phyloP scores from a whole-genome alignment of 2,329 filamentous ascomycete species.

The Hawksworthiomyces lignivorus region DNA sequence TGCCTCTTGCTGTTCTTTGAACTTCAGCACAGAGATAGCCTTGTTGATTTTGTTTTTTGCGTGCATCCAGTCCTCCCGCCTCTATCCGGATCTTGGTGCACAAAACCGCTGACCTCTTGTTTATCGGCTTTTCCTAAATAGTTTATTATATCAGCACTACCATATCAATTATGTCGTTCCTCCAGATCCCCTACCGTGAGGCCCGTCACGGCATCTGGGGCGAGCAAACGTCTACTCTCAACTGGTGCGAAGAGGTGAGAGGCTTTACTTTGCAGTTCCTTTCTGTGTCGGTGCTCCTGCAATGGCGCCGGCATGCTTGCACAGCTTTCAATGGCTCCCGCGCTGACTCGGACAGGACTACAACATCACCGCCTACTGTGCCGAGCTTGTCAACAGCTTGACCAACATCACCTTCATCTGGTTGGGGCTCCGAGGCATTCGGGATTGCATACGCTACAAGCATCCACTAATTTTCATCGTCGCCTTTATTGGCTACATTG shows the following conservation, averaged over 20 bases:
- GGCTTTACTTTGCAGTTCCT: not conserved
- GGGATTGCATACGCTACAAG: constrained; percentile 61
- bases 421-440: constrained; percentile 67
- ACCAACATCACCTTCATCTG: constrained; percentile 79
- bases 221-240: constrained; percentile 29
- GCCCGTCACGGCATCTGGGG: constrained; percentile 30
- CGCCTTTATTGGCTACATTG: constrained; percentile 44
- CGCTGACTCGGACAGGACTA: no score
- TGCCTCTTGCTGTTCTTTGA: no score
- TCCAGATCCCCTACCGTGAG: constrained; percentile 27
- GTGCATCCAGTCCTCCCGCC: no score
- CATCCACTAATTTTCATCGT: constrained; percentile 73
- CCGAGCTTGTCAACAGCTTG: constrained; percentile 48
- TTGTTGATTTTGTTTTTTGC: no score
- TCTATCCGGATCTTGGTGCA: no score
- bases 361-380: constrained; percentile 29
- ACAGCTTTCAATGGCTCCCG: no score
- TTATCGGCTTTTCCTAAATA: no score
- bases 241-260: constrained; percentile 32
- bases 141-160: no score
- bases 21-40: no score
- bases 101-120: no score
- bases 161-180: constrained; percentile 8
- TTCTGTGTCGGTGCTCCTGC: not conserved
- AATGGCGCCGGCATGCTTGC: no score